These are phyloP conservation scores for Fusarium sp. DNA, from an alignment of 2,329 filamentous ascomycete genomes.

Conservation along the genomic window DNA sequence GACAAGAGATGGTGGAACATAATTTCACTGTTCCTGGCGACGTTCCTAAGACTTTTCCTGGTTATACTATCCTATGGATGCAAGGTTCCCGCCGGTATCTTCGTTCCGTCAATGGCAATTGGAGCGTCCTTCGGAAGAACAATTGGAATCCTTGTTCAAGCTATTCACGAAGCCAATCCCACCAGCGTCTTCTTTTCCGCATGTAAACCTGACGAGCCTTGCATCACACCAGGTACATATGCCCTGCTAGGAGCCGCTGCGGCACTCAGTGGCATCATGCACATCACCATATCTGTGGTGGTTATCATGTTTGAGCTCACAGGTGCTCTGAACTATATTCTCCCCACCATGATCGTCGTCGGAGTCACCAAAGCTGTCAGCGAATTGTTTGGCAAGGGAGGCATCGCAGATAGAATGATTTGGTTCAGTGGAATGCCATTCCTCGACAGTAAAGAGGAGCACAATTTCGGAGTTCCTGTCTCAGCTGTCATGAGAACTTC, in stretches of 20 bases:
- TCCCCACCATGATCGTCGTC: conserved; percentile 99
- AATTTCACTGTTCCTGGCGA: conserved; percentile 80
- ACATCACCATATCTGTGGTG: conserved; percentile 94
- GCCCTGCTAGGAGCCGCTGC: conserved; percentile 94
- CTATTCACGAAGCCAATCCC: conserved; percentile 85
- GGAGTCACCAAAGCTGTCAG: conserved; percentile 95
- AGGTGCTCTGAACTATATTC: conserved; percentile 94
- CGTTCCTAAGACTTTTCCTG: conserved; percentile 80
- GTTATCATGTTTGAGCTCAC: conserved; percentile 99
- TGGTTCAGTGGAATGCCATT: conserved; percentile 99
- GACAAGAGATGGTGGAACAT: conserved; percentile 82
- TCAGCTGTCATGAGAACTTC: conserved; percentile 87
- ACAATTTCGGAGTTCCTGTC: conserved; percentile 94
- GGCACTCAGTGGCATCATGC: conserved; percentile 95
- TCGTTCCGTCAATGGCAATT: conserved; percentile 97
- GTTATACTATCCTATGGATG: conserved; percentile 97
- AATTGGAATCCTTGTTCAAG: conserved; percentile 93
- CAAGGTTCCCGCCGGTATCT: conserved; percentile 97
- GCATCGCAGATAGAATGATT: conserved; percentile 98
- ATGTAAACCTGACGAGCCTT: conserved; percentile 90
- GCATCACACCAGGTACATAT: conserved; percentile 97
- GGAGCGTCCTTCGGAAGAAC: conserved; percentile 94
- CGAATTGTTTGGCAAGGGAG: conserved; percentile 92
- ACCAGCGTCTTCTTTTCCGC: conserved; percentile 85
- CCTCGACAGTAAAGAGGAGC: conserved; percentile 96